Percentiles rank a stretch among this genome's conserved stretches.
Conservation (phyloP, 1,284 basidiomycete genomes). For the Puccinia horiana region DNA sequence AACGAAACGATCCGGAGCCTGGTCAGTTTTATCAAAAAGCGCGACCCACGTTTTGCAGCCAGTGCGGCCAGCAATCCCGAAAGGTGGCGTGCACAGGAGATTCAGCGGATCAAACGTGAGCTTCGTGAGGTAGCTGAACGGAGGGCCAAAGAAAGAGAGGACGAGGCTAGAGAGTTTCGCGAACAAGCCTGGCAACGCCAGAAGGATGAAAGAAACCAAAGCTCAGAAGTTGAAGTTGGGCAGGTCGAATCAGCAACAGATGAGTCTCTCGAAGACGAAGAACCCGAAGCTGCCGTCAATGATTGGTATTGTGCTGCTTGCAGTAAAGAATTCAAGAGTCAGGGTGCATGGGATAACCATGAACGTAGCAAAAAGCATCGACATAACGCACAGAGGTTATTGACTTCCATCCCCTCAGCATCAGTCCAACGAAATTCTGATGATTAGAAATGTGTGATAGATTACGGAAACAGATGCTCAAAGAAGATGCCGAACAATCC, state of each 20-base stretch:
- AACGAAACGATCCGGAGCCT: constrained; percentile 87
- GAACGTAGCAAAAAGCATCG: constrained; percentile 94
- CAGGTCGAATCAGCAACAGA: constrained; percentile 68
- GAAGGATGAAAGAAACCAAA: constrained; percentile 38
- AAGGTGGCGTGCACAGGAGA: constrained; percentile 51
- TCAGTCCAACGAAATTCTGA: neutral
- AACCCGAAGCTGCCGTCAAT: constrained; percentile 52
- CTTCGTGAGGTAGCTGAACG: constrained; percentile 53
- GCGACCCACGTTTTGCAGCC: constrained; percentile 77
- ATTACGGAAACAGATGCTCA: constrained; percentile 42
- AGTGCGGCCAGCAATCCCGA: constrained; percentile 53
- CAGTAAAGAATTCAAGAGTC: constrained; percentile 82
- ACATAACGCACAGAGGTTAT: constrained; percentile 74
- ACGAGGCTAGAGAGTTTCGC: constrained; percentile 54
- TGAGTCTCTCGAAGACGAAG: constrained; percentile 58
- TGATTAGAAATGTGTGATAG: neutral
- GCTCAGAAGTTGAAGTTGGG: constrained; percentile 65
- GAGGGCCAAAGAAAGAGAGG: constrained; percentile 54
- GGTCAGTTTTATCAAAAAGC: constrained; percentile 82
- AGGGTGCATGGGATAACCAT: constrained; percentile 93
- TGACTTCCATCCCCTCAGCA: neutral
- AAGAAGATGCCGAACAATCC: constrained; percentile 39
- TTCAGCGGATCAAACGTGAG: constrained; percentile 41
- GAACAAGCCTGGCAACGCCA: constrained; percentile 57
- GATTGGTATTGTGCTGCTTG: constrained; percentile 94